Base-by-base conservation (phyloP, 2,329 filamentous ascomycete genomes). In the Fusarium dlaminii region DNA sequence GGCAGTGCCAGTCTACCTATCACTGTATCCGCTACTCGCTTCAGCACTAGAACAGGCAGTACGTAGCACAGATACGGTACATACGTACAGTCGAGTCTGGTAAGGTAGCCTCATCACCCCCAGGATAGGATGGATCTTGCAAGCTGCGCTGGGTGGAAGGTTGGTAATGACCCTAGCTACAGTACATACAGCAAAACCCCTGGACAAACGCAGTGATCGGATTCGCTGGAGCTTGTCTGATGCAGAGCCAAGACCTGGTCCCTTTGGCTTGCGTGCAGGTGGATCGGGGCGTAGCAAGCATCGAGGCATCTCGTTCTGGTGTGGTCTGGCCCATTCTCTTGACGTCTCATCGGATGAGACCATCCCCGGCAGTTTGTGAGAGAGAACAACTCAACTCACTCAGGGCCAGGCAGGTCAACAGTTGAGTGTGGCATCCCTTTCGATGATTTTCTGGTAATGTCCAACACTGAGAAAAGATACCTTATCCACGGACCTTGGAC, bases 191-290 rank as follows among this genome's bases (percentile, higher is more conserved):
- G 45, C 49, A 58, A 51, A 54, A 68, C 61, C 63, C 72, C 70
- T 66, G 72, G 45, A 32, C 61, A 68, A 58, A 58, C 64, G 57
- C 54, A 37, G 62, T 68, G 65, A 78, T 46, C 42, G 37, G 66
- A 70, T 78, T 75, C 64, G 75, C 61, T 66, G 54, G 55, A 58
- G 55, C 42, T 48, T 49, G 27, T 43, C 48, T 66, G 37, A 49
- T 68, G 62, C 57, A 59, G 62, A 70, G 69, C 75, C 67, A 77
- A 76, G 73, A 57, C 61, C 73, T 66, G 55, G 68, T 69, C 66
- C 68, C 64, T 77, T 65, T 69, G 73, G 66, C 68, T 76, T 77
- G 68, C 66, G 58, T 76, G 66, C 63, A 75, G 68, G 76, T 78
- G 76, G 76, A 78, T 73, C 73, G 54, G 69, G 70, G 70, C 72